Evolutionary conservation across 208 protist species (phyloP).

Genomic region (Leptomonas pyrrhocoris): DNA sequence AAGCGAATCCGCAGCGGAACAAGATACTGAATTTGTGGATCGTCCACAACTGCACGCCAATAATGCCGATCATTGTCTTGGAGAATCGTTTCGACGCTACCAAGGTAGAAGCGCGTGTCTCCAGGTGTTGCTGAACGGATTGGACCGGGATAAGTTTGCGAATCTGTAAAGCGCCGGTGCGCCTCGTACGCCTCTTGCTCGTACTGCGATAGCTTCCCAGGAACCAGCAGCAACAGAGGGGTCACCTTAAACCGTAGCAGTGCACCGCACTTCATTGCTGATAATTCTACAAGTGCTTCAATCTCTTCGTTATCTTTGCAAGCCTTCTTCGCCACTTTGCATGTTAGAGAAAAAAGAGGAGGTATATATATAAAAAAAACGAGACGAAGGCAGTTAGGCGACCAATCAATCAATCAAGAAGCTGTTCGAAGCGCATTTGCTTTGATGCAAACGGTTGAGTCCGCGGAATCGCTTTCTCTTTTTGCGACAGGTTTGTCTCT

Average conservation of each 20-base stretch:
- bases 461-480: too few relatives aligned
- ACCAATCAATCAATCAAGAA: too few relatives aligned
- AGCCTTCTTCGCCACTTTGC: background rate
- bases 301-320: background rate
- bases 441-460: too few relatives aligned
- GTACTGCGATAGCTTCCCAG: slow-evolving; percentile 56
- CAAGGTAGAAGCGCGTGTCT: slow-evolving; percentile 85
- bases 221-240: slow-evolving; percentile 24
- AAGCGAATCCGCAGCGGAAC: slow-evolving; percentile 81
- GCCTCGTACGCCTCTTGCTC: slow-evolving; percentile 86
- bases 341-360: background rate
- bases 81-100: slow-evolving; percentile 77
- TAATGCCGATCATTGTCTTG: slow-evolving; percentile 84
- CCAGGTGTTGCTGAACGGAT: slow-evolving; percentile 83
- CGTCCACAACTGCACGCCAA: slow-evolving; percentile 84
- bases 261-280: slow-evolving; percentile 15
- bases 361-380: too few relatives aligned
- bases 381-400: too few relatives aligned
- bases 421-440: too few relatives aligned
- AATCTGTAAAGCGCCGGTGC: slow-evolving; percentile 55
- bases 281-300: background rate
- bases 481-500: too few relatives aligned
- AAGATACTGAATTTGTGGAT: slow-evolving; percentile 75
- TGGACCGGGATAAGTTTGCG: slow-evolving; percentile 73
- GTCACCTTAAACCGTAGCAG: slow-evolving; percentile 16